Conservation (phyloP, 495 filamentous ascomycete genomes). For the Ascobolus immersus region DNA sequence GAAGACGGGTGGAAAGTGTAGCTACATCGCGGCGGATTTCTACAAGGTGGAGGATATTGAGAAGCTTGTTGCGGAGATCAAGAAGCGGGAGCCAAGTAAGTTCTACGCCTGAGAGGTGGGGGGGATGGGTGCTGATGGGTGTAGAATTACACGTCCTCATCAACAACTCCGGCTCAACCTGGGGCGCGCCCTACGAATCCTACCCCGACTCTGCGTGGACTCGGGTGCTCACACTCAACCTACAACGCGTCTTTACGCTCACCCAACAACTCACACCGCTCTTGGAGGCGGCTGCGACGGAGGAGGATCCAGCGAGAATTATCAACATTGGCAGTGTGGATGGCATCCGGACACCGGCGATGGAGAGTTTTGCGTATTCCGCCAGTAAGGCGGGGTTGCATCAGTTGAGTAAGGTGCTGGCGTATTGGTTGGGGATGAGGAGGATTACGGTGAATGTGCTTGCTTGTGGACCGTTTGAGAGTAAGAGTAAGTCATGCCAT, state of each 20-base stretch:
- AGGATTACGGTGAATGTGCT: constrained; percentile 50
- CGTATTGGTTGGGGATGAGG: constrained; percentile 39
- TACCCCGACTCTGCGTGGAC: constrained; percentile 46
- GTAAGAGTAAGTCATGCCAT: constrained; percentile 25
- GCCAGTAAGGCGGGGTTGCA: constrained; percentile 48
- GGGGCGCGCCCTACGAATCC: constrained; percentile 39
- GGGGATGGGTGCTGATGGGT: not conserved
- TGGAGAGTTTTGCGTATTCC: constrained; percentile 57
- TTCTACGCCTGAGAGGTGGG: constrained; percentile 14
- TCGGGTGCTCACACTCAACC: constrained; percentile 51
- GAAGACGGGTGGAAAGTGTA: constrained; percentile 26
- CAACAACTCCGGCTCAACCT: constrained; percentile 56
- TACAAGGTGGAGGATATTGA: constrained; percentile 48
- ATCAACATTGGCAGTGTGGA: constrained; percentile 57
- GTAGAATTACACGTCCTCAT: constrained; percentile 33
- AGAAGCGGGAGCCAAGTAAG: constrained; percentile 29
- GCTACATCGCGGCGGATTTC: constrained; percentile 44
- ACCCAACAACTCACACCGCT: constrained; percentile 49
- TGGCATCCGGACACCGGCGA: constrained; percentile 35
- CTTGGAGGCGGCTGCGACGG: constrained; percentile 25
- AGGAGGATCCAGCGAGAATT: constrained; percentile 32
- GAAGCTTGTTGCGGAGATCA: constrained; percentile 35
- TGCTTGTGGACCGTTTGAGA: constrained; percentile 58
- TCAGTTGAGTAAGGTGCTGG: constrained; percentile 47
- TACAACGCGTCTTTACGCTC: constrained; percentile 55